These are phyloP conservation scores for Oenanthe sinensis DNA, from an alignment of 129 eudicot genomes.

Conservation along the genomic window DNA sequence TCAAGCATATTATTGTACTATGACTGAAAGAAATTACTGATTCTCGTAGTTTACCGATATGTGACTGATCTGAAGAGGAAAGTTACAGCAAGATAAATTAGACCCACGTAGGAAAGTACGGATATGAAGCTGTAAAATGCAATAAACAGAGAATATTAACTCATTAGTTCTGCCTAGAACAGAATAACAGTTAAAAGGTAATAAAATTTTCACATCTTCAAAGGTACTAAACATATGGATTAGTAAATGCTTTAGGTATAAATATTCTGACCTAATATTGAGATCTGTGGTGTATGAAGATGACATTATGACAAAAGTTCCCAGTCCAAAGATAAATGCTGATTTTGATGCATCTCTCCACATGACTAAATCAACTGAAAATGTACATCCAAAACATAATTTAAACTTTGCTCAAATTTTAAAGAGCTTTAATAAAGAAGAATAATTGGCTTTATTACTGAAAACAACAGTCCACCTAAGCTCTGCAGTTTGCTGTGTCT, in stretches of 20 bases:
- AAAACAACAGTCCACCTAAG: conserved; percentile 37
- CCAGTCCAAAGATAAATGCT: conserved; percentile 75
- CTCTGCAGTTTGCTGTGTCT: conserved; percentile 48
- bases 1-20: neutral
- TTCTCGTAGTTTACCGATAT: conserved; percentile 32
- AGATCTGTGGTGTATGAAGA: conserved; percentile 83
- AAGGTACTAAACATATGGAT: neutral
- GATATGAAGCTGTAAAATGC: conserved; percentile 60
- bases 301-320: conserved; percentile 67
- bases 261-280: conserved; percentile 51
- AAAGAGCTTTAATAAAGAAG: neutral
- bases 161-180: conserved; percentile 1
- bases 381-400: neutral
- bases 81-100: conserved; percentile 77
- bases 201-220: neutral
- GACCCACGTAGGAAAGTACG: conserved; percentile 69
- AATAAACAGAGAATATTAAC: neutral
- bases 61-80: conserved; percentile 65
- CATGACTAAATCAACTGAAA: conserved; percentile 80
- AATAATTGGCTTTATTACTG: neutral
- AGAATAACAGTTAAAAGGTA: neutral
- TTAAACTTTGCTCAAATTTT: conserved; percentile 12
- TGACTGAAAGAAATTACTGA: neutral
- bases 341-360: conserved; percentile 89
- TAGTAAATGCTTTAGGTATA: neutral